A percentile compares a stretch with the other conserved stretches of the same genome.
Conservation (phyloP, 805 yeast species). For the Schwanniomyces sp. region DNA sequence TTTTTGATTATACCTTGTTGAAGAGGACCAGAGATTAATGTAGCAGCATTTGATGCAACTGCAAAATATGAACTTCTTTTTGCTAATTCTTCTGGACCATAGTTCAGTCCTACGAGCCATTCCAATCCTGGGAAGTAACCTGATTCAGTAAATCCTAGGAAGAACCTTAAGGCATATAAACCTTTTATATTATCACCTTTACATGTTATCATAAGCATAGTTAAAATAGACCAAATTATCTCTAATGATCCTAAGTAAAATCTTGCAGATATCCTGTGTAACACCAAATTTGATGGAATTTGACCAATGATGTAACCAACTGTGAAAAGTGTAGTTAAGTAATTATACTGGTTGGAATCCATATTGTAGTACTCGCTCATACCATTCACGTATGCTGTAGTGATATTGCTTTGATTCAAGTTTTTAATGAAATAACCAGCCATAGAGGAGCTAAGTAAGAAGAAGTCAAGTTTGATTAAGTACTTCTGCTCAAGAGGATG, state of each 20-base stretch:
- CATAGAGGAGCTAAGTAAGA: conserved; percentile 56
- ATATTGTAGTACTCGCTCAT: conserved; percentile 44
- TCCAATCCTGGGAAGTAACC: conserved; percentile 62
- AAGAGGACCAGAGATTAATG: conserved; percentile 32
- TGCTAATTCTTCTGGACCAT: conserved; percentile 24
- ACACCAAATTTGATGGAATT: conserved; percentile 44
- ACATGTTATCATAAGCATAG: conserved; percentile 25
- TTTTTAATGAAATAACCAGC: conserved; percentile 51
- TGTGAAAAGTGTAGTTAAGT: conserved; percentile 44
- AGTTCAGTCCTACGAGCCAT: conserved; percentile 43
- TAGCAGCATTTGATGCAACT: conserved; percentile 25
- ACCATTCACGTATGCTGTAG: conserved; percentile 49
- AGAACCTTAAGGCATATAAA: conserved; percentile 30
- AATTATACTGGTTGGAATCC: conserved; percentile 45
- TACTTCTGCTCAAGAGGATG: conserved; percentile 36
- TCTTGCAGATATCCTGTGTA: conserved; percentile 35
- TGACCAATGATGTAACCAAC: conserved; percentile 54
- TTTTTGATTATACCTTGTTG: conserved; percentile 25
- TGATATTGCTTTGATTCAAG: conserved; percentile 40
- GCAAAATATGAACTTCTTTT: conserved; percentile 32
- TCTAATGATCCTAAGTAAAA: conserved; percentile 37
- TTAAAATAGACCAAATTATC: conserved; percentile 29
- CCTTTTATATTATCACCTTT: conserved; percentile 16
- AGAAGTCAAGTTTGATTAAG: conserved; percentile 36
- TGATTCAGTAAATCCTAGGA: conserved; percentile 46